Conservation (phyloP, 768 basidiomycete genomes). For the Pleurotus tuoliensis region DNA sequence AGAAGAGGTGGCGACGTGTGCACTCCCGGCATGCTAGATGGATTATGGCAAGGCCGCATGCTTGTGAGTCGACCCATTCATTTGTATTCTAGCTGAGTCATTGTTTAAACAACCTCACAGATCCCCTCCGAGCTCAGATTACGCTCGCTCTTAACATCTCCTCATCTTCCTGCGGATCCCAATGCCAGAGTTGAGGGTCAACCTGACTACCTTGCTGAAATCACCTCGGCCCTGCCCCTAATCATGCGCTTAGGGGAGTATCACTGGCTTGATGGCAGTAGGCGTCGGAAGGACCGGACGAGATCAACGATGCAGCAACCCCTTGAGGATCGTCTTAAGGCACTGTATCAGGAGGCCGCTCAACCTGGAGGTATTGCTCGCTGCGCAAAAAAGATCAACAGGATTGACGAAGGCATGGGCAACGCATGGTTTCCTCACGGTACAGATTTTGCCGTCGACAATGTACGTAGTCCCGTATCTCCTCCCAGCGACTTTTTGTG, state of each 20-base stretch:
- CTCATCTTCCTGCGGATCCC: too few relatives aligned
- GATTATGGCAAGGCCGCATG: slow-evolving; percentile 62
- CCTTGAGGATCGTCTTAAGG: too few relatives aligned
- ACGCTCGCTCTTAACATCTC: too few relatives aligned
- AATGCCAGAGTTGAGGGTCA: too few relatives aligned
- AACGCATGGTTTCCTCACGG: slow-evolving; percentile 37
- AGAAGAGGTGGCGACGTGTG: slow-evolving; percentile 33
- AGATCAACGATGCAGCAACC: too few relatives aligned
- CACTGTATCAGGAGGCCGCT: slow-evolving; percentile 19
- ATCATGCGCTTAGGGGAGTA: slow-evolving; percentile 60
- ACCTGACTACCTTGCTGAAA: too few relatives aligned
- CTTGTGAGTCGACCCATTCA: slow-evolving; percentile 37
- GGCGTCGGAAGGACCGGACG: too few relatives aligned
- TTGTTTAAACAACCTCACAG: too few relatives aligned
- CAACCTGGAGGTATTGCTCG: neutral
- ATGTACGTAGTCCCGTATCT: neutral
- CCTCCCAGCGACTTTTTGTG: too few relatives aligned
- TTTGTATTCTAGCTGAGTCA: too few relatives aligned
- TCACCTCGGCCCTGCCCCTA: slow-evolving; percentile 38
- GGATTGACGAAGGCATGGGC: slow-evolving; percentile 29
- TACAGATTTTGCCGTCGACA: slow-evolving; percentile 12
- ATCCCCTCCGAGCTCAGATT: too few relatives aligned
- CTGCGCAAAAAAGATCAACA: neutral
- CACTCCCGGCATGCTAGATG: slow-evolving; percentile 47
- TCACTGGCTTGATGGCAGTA: slow-evolving; percentile 22